Evolutionary conservation across 164 flowering plant species (phyloP).

Genomic region (Protea cynaroides): DNA sequence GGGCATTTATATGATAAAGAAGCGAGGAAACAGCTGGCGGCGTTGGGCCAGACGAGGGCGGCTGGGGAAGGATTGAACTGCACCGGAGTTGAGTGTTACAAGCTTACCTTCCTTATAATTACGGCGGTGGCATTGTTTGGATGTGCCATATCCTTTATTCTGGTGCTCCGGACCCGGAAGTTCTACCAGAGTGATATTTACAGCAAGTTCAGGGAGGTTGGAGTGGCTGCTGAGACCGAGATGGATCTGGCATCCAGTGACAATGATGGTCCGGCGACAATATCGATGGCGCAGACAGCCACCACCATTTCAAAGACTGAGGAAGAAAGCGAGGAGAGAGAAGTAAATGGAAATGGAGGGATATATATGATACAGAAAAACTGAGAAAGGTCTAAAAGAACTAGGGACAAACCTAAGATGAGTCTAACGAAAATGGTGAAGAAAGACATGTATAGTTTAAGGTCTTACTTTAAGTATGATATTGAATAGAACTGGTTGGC

Average conservation of each 20-base stretch:
- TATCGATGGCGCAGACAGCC: too few species aligned
- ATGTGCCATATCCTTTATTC: conserved; percentile 22
- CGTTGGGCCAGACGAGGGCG: conserved; percentile 15
- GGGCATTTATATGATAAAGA: conserved; percentile 48
- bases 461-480: too few species aligned
- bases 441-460: too few species aligned
- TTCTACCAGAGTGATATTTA: conserved; percentile 28
- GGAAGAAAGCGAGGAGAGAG: too few species aligned
- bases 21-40: conserved; percentile 30
- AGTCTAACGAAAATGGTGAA: too few species aligned
- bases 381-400: too few species aligned
- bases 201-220: conserved; percentile 20
- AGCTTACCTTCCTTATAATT: conserved; percentile 36
- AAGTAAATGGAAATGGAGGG: too few species aligned
- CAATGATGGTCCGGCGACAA: too few species aligned
- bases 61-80: conserved; percentile 34
- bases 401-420: too few species aligned
- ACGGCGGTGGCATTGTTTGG: conserved; percentile 31
- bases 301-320: too few species aligned
- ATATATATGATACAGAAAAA: too few species aligned
- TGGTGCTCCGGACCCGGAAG: conserved; percentile 41
- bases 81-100: conserved; percentile 32
- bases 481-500: too few species aligned
- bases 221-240: conserved; percentile 10
- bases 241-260: conserved; percentile 2